A percentile compares a stretch with the other conserved stretches of the same genome.
Evolutionary conservation across 2,329 filamentous ascomycete genomes (phyloP).

Genomic region (Sclerotinia borealis): DNA sequence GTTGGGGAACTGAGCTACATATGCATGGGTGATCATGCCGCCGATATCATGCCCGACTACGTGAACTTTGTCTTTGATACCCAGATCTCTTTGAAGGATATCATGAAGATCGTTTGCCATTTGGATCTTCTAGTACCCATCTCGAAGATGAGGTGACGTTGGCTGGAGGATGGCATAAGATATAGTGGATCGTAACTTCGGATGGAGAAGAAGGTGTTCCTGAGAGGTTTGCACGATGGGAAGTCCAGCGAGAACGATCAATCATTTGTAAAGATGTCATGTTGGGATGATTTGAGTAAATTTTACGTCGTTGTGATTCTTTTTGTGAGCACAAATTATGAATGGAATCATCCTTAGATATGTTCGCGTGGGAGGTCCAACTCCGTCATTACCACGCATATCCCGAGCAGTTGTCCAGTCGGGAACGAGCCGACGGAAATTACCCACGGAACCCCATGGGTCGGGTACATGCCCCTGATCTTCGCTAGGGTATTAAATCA

Average conservation of each 20-base stretch:
- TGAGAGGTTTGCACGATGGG: not conserved
- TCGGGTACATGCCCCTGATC: too few relatives aligned
- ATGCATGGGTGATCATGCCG: not conserved
- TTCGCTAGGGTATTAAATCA: too few relatives aligned
- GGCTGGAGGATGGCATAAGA: not conserved
- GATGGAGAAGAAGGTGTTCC: not conserved
- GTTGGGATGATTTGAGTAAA: not conserved
- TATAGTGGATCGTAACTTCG: not conserved
- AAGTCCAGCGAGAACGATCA: not conserved
- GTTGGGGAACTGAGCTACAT: not conserved
- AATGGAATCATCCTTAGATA: not conserved
- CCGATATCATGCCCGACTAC: not conserved
- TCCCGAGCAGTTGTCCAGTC: too few relatives aligned
- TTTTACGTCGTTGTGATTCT: not conserved
- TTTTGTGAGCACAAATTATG: not conserved
- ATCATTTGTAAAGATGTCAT: not conserved
- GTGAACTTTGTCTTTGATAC: not conserved
- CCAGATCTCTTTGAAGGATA: not conserved
- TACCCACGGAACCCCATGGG: too few relatives aligned
- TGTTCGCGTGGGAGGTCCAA: too few relatives aligned
- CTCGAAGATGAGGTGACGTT: not conserved
- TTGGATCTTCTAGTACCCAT: not conserved
- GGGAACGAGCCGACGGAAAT: too few relatives aligned
- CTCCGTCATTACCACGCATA: not conserved
- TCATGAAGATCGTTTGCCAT: not conserved